Percentiles rank a stretch among this genome's conserved stretches.
These are phyloP conservation scores for Dryadomyces quercivorus DNA, from an alignment of 2,329 filamentous ascomycete genomes.

Conservation along the genomic window DNA sequence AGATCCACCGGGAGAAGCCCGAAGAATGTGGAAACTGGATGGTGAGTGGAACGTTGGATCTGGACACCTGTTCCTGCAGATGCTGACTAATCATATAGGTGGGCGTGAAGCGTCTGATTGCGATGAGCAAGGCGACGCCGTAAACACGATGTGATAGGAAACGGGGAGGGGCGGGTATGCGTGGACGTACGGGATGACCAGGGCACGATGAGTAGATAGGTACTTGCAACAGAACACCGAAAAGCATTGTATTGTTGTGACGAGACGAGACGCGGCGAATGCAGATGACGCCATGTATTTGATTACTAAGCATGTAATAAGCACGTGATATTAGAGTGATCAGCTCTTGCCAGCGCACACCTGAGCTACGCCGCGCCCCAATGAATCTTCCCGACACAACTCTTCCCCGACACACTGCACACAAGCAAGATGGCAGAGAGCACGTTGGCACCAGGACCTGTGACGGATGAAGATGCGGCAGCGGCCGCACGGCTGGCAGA, in stretches of 20 bases:
- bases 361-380: no score
- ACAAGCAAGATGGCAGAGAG: background rate
- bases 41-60: conserved; percentile 47
- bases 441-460: background rate
- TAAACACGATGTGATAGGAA: background rate
- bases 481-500: conserved; percentile 28
- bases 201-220: no score
- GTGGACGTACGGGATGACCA: no score
- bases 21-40: conserved; percentile 81
- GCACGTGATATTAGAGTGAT: no score
- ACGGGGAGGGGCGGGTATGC: background rate
- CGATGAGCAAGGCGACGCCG: conserved; percentile 50
- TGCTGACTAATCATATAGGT: conserved; percentile 25
- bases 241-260: no score
- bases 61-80: no score
- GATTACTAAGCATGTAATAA: no score
- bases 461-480: conserved; percentile 26
- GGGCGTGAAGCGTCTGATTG: conserved; percentile 50
- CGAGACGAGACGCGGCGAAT: no score
- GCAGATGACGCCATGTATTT: no score
- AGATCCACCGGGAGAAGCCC: conserved; percentile 64
- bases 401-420: background rate
- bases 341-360: no score
- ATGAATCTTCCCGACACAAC: no score
- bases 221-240: no score